Evolutionary conservation across 2,329 filamentous ascomycete genomes (phyloP), one percentile per base, ranked within the genome.

Genomic region (Ilyonectria mors-panacis): DNA sequence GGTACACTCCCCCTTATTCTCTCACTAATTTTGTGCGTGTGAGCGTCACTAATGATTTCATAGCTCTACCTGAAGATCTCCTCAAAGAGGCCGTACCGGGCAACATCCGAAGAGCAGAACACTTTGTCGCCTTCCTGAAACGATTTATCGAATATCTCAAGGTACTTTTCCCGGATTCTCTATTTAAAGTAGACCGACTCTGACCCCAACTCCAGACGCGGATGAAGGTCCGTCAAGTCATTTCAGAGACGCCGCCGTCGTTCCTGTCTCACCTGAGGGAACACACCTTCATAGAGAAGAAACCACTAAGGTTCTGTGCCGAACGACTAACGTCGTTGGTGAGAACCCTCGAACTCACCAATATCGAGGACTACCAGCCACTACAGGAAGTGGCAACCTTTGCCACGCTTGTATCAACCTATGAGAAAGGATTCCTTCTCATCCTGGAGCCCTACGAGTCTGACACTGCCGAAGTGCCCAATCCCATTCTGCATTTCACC

Each of bases 401-500:
- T 81, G 96, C 96, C 10, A 99, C 96, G 0, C 87, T 99, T 0
- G 94, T 97, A 23, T 94, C 96, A 37, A 99, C 96, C 0, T 99
- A 99, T 77, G 96, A 99, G 73, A 97, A 94, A 70, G 96, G 96
- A 0, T 99, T 99, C 75, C 85, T 98, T 6, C 88, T 99, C 35
- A 99, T 99, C 54, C 86, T 98, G n/a, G 96, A 99, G 76, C 97
- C 96, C 0, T 99, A 93, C 77, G 96, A 99, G 81, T 97, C 95
- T 0, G 95, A 98, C 72, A 94, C 93, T 15, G 95, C 96, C 28
- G 96, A 96, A 59, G 95, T 99, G 0, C 94, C 96, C 0, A 99
- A 99, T 71, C 96, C 96, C 0, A 91, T 98, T n/a, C 86, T 99
- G 13, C 97, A 99, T 79, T 97, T 99, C 78, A 96, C 95, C 3